phyloP scores from a whole-genome alignment of 2,329 filamentous ascomycete species.

The Fusarium austroafricanum region DNA sequence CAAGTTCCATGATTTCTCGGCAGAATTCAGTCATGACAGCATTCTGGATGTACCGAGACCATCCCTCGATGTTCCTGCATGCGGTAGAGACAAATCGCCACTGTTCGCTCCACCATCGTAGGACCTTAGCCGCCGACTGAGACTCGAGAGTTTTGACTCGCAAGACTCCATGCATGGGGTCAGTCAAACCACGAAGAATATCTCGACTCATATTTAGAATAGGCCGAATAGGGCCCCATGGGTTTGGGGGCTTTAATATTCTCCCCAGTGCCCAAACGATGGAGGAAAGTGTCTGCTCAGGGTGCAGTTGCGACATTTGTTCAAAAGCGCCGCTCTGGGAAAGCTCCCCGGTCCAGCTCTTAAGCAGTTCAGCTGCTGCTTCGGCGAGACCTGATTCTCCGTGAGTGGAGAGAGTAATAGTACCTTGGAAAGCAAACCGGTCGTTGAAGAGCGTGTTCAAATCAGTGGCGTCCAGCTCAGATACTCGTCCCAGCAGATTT shows the following conservation, averaged over 20 bases:
- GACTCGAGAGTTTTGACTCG: constrained; percentile 66
- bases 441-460: constrained; percentile 77
- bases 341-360: constrained; percentile 78
- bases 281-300: constrained; percentile 55
- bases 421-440: constrained; percentile 74
- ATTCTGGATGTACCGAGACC: constrained; percentile 83
- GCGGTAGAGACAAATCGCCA: constrained; percentile 86
- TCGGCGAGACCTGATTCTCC: constrained; percentile 83
- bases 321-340: constrained; percentile 56
- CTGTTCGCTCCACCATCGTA: constrained; percentile 84
- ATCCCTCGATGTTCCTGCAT: constrained; percentile 84
- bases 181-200: constrained; percentile 67
- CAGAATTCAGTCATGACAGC: constrained; percentile 90
- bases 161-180: constrained; percentile 66
- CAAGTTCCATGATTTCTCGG: constrained; percentile 93
- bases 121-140: constrained; percentile 73
- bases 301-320: constrained; percentile 55
- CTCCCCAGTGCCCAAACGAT: constrained; percentile 58
- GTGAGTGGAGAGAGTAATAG: constrained; percentile 84
- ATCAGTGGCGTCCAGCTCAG: constrained; percentile 77
- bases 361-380: constrained; percentile 83
- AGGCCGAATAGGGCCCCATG: constrained; percentile 69
- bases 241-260: constrained; percentile 51
- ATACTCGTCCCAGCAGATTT: constrained; percentile 80
- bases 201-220: constrained; percentile 69